phyloP scores from a whole-genome alignment of 306 rosid genomes.

The Sophora flavescens region DNA sequence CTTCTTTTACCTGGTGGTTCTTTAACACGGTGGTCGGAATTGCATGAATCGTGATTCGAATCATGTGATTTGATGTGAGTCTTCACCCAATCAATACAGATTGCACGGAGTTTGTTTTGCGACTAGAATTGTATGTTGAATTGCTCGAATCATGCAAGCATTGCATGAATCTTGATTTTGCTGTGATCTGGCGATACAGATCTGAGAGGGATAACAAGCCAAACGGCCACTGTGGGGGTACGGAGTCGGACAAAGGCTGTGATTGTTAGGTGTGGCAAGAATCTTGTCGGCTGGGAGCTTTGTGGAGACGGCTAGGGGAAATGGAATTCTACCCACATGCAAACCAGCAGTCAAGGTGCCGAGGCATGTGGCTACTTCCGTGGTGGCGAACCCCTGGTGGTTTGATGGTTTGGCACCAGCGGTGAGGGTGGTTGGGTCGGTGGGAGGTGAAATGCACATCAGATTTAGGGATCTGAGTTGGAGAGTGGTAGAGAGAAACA shows the following conservation, averaged over 20 bases:
- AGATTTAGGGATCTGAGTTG: no score
- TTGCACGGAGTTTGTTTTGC: no score
- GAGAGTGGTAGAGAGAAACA: no score
- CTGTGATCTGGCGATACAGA: no score
- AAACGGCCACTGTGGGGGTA: not conserved
- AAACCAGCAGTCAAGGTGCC: not conserved
- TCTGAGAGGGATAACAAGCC: not conserved
- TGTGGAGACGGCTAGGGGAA: not conserved
- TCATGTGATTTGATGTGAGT: no score
- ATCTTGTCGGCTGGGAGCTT: not conserved
- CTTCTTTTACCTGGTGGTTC: slow-evolving; percentile 18
- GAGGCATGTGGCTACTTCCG: not conserved
- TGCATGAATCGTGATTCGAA: no score
- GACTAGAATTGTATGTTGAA: no score
- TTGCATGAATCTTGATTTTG: no score
- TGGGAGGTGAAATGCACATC: no score
- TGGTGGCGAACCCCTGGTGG: not conserved
- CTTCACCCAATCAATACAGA: no score
- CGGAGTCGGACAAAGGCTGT: not conserved
- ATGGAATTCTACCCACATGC: not conserved
- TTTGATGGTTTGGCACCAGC: not conserved
- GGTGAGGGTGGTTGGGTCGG: not conserved
- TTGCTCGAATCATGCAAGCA: no score
- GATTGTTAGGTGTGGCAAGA: not conserved
- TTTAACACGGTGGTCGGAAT: no score